Evolutionary conservation across 2,329 filamentous ascomycete genomes (phyloP).

Genomic region (Fusarium nodosum): DNA sequence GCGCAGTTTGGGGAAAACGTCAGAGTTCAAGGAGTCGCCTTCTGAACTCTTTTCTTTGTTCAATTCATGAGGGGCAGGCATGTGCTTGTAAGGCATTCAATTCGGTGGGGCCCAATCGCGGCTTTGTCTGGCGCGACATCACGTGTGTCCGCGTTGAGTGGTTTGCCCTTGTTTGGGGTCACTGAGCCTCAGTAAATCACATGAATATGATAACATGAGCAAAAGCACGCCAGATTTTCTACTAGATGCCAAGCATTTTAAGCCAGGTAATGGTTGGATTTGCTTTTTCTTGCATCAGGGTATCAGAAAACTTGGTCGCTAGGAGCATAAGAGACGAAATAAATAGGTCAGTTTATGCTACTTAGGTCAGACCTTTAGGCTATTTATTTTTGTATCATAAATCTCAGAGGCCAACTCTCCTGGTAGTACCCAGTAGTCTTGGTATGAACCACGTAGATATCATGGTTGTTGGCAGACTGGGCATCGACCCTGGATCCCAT

Average conservation of each 20-base stretch:
- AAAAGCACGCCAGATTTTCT: neutral
- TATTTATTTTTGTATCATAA: too few relatives aligned
- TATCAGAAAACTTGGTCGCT: too few relatives aligned
- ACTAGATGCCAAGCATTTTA: neutral
- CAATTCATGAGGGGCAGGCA: slow-evolving; percentile 13
- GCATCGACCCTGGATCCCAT: neutral
- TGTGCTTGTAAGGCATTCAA: neutral
- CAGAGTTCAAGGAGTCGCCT: slow-evolving; percentile 9
- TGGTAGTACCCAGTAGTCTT: too few relatives aligned
- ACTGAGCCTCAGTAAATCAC: neutral
- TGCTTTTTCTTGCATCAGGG: too few relatives aligned
- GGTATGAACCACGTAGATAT: neutral
- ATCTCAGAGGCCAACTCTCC: too few relatives aligned
- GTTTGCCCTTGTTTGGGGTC: too few relatives aligned
- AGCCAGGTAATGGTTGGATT: neutral
- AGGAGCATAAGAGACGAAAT: too few relatives aligned
- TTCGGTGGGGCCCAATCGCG: slow-evolving; percentile 18
- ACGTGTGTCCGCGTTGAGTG: slow-evolving; percentile 39
- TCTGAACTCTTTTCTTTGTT: slow-evolving; percentile 10
- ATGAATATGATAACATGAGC: neutral
- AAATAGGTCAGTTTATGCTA: too few relatives aligned
- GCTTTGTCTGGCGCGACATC: slow-evolving; percentile 21
- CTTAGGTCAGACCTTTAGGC: too few relatives aligned
- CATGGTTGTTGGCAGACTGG: neutral
- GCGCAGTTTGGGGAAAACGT: slow-evolving; percentile 11